These are phyloP conservation scores for Oryza glumipatula DNA, from an alignment of 176 grass and related monocot genomes.

Conservation along the genomic window DNA sequence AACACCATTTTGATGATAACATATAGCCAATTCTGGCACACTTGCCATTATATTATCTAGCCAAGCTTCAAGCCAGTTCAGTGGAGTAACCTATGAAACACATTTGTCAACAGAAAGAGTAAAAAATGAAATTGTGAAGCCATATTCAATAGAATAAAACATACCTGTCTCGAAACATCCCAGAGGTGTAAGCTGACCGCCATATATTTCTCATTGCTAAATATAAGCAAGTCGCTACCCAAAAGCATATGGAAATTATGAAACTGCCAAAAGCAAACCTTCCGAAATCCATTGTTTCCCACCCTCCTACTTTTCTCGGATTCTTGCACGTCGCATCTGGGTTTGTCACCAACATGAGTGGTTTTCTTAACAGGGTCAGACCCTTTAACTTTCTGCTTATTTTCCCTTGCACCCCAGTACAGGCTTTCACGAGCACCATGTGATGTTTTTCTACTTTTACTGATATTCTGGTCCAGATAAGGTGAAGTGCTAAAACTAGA, in stretches of 20 bases:
- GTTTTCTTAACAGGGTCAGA: constrained; percentile 60
- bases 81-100: constrained; percentile 76
- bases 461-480: constrained; percentile 55
- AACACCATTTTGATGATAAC: constrained; percentile 96
- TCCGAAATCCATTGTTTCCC: constrained; percentile 86
- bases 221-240: constrained; percentile 94
- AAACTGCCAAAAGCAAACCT: constrained; percentile 93
- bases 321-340: constrained; percentile 75
- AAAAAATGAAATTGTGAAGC: constrained; percentile 15
- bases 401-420: constrained; percentile 55
- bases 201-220: constrained; percentile 97
- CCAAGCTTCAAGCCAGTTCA: constrained; percentile 99
- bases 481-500: constrained; percentile 51
- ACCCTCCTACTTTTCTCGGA: constrained; percentile 84
- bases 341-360: constrained; percentile 70
- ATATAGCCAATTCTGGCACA: constrained; percentile 97
- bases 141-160: constrained; percentile 39
- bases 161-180: constrained; percentile 96
- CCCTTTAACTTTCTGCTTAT: constrained; percentile 66
- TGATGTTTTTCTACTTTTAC: constrained; percentile 54
- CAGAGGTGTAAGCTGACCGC: constrained; percentile 96
- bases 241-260: constrained; percentile 98
- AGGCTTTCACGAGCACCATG: constrained; percentile 59
- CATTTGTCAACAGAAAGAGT: constrained; percentile 32
- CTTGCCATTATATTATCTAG: constrained; percentile 98